These are phyloP conservation scores for Hypericum androsaemum DNA, from an alignment of 345 rosid species.

Conservation along the genomic window DNA sequence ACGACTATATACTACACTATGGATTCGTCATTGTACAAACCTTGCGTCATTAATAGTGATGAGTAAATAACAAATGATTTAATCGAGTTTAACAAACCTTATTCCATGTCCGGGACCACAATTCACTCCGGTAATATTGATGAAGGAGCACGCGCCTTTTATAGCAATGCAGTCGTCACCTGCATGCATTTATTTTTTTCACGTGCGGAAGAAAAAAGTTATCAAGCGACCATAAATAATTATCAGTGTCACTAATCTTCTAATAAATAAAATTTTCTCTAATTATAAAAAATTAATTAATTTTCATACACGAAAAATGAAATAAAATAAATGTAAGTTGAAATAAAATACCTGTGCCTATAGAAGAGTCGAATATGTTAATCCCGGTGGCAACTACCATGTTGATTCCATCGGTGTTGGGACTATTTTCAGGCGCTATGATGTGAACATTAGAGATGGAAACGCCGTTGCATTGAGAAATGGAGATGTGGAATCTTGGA, in stretches of 20 bases:
- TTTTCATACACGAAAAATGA: neutral
- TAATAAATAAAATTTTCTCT: too few relatives aligned
- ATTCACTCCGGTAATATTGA: slow-evolving; percentile 7
- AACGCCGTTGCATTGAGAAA: neutral
- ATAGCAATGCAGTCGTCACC: slow-evolving; percentile 34
- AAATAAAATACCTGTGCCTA: slow-evolving; percentile 19
- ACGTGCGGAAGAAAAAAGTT: too few relatives aligned
- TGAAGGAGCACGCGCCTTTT: neutral
- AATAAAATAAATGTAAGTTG: too few relatives aligned
- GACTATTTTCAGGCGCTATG: slow-evolving; percentile 26
- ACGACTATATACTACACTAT: slow-evolving; percentile 34
- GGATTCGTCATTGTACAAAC: slow-evolving; percentile 14
- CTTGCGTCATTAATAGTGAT: too few relatives aligned
- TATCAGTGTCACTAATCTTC: too few relatives aligned
- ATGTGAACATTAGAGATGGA: slow-evolving; percentile 13
- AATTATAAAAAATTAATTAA: neutral
- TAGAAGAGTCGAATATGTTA: slow-evolving; percentile 5
- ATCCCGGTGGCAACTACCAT: slow-evolving; percentile 11
- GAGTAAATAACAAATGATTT: slow-evolving; percentile 3
- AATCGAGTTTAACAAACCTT: slow-evolving; percentile 7
- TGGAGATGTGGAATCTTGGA: slow-evolving; percentile 14
- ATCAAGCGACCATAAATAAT: too few relatives aligned
- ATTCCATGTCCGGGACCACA: slow-evolving; percentile 39
- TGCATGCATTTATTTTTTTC: slow-evolving; percentile 4
- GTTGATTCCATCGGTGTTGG: slow-evolving; percentile 35